Percentiles rank a stretch among this genome's conserved stretches.
Conservation (phyloP, 2,329 filamentous ascomycete genomes). For the Leptodontidium sp. region DNA sequence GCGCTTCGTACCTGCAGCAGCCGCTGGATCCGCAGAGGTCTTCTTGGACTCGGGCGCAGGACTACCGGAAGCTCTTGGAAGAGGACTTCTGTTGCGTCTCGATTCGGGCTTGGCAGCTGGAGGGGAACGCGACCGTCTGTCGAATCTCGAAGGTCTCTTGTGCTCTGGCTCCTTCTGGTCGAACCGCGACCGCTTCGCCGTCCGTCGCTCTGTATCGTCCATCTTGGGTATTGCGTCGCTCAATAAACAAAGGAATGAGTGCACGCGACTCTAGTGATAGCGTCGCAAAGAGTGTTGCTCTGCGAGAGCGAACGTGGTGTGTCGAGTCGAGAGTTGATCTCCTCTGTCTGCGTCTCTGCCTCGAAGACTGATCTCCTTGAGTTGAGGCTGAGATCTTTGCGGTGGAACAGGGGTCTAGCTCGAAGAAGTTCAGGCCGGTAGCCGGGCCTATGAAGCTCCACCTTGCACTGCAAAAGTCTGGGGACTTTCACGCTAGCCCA, state of each 20-base stretch:
- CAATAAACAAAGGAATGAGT: background rate
- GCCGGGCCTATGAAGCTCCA: too few relatives aligned
- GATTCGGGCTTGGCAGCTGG: slow-evolving; percentile 70
- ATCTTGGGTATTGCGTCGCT: slow-evolving; percentile 54
- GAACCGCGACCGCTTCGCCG: slow-evolving; percentile 87
- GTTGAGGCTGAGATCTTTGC: background rate
- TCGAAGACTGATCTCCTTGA: background rate
- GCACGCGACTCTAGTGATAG: background rate
- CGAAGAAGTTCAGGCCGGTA: too few relatives aligned
- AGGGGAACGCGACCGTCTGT: slow-evolving; percentile 89
- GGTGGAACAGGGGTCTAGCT: background rate
- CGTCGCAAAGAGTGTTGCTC: slow-evolving; percentile 17
- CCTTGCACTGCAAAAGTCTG: background rate
- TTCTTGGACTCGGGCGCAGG: slow-evolving; percentile 48
- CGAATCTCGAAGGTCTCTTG: slow-evolving; percentile 81
- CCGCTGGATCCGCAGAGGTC: slow-evolving; percentile 67
- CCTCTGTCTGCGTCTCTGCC: background rate
- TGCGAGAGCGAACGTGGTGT: background rate
- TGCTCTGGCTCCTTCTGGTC: slow-evolving; percentile 89
- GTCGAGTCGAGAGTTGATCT: background rate
- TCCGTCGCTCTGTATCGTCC: slow-evolving; percentile 79
- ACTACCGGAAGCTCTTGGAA: slow-evolving; percentile 54
- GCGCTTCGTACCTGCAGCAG: slow-evolving; percentile 71
- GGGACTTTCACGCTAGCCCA: background rate
- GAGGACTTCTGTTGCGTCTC: slow-evolving; percentile 81